phyloP scores from a whole-genome alignment of 2,329 filamentous ascomycete genomes.

The Penicillium palitans region DNA sequence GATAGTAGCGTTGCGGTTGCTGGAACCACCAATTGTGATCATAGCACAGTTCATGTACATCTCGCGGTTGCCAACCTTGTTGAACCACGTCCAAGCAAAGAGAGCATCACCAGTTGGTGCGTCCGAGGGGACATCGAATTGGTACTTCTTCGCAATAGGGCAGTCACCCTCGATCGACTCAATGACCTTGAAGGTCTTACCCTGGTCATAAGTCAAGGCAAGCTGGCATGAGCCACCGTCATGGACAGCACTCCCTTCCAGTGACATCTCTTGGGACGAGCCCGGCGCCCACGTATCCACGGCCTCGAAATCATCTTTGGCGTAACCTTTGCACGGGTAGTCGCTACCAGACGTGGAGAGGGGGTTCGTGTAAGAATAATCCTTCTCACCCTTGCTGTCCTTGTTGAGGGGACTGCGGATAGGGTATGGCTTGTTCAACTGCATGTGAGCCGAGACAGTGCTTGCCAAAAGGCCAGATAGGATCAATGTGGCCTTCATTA shows the following conservation, averaged over 20 bases:
- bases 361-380: slow-evolving; percentile 72
- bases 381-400: slow-evolving; percentile 51
- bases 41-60: slow-evolving; percentile 86
- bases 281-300: slow-evolving; percentile 65
- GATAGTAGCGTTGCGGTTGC: background rate
- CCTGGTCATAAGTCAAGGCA: slow-evolving; percentile 71
- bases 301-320: slow-evolving; percentile 52
- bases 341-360: slow-evolving; percentile 60
- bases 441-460: slow-evolving; percentile 51
- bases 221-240: slow-evolving; percentile 75
- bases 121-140: slow-evolving; percentile 66
- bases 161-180: slow-evolving; percentile 63
- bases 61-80: slow-evolving; percentile 73
- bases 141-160: slow-evolving; percentile 54
- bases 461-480: slow-evolving; percentile 35
- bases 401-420: slow-evolving; percentile 54
- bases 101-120: slow-evolving; percentile 62
- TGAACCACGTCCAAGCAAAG: slow-evolving; percentile 77
- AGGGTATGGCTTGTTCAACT: slow-evolving; percentile 57
- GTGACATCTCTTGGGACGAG: slow-evolving; percentile 60
- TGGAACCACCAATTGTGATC: slow-evolving; percentile 56
- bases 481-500: slow-evolving; percentile 37
- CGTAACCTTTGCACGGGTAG: slow-evolving; percentile 75
- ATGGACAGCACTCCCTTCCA: slow-evolving; percentile 64
- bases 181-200: slow-evolving; percentile 68